Conservation (phyloP, 2,329 filamentous ascomycete species). For the Colletotrichum sp. region DNA sequence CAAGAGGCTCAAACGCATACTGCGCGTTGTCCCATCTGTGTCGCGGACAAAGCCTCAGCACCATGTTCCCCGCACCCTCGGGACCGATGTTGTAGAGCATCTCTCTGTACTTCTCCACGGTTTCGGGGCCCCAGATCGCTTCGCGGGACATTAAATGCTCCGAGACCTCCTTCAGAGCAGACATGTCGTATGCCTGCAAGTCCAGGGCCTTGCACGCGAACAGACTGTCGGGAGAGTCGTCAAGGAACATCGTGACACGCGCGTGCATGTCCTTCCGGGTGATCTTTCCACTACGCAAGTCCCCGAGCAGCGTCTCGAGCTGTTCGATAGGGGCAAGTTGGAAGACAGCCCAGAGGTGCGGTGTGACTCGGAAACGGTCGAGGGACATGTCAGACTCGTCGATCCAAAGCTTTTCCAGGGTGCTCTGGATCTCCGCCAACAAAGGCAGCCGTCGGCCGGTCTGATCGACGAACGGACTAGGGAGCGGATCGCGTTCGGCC, state of each 20-base stretch:
- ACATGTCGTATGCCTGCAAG: neutral
- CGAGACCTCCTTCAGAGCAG: neutral
- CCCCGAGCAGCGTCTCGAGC: neutral
- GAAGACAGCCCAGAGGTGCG: neutral
- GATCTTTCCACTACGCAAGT: neutral
- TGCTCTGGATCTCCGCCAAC: neutral
- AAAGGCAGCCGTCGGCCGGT: neutral
- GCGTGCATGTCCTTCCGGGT: neutral
- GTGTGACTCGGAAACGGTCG: neutral
- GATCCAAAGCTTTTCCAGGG: neutral
- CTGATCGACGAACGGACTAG: neutral
- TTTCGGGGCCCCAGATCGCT: neutral
- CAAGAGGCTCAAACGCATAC: neutral
- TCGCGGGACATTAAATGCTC: neutral
- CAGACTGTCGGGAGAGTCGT: neutral
- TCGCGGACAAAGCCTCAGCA: neutral
- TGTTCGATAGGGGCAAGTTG: neutral
- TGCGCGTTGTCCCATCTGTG: neutral
- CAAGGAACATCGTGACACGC: neutral
- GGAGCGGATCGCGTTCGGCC: neutral
- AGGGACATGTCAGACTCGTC: neutral
- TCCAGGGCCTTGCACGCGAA: neutral
- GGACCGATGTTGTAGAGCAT: neutral
- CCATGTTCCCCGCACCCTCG: neutral
- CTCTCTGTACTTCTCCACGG: neutral